Evolutionary conservation across 768 basidiomycete genomes (phyloP), one percentile per base, ranked within the genome.

Genomic region (Plicaturopsis crispa): DNA sequence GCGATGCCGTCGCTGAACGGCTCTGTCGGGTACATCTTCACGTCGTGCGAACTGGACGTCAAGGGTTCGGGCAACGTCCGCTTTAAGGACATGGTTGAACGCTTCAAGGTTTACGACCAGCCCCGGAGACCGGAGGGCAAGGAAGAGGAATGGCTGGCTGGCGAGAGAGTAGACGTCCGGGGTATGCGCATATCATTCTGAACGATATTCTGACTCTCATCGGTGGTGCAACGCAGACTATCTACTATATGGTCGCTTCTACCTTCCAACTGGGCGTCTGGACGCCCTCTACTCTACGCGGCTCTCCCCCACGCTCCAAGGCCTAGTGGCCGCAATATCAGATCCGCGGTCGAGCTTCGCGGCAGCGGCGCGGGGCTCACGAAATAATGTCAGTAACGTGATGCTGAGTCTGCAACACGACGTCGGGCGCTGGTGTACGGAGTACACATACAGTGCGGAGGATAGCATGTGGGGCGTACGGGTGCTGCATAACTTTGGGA

Each of bases 381-480:
- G 71, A 33, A 61, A 67, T 35, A 69, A 73, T 47, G 62, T 67
- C 43, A 84, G 75, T 53, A 86, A 86, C 45, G 54, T 78, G 53
- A 82, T 96, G 74, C 57, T 97, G 50, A 87, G 76, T 46, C 59
- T 97, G 24, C 91, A 94, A 57, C 92, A 96, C 52, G 91, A 96
- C 53, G 75, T 85, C 6, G 94, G 93, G 3, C 78, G 85, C 48
- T 92, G 85, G 80, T 88, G 88, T 47, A 82, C 85, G 2, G 94
- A 98, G 57, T 97, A 94, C 48, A 86, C 85, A 2, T 97, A 85
- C 70, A 92, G 90, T 47, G 87, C 88, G 1, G 87, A 91, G 48
- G 94, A 97, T 50, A 80, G 82, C 14, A 94, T 98, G 90, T 84
- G 80, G 69, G 94, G 94, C 12, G 58, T 90, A 13, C 74, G 86